Evolutionary conservation across 768 basidiomycete species (phyloP), one percentile per base, ranked within the genome.

Genomic region (Suillus sp.): DNA sequence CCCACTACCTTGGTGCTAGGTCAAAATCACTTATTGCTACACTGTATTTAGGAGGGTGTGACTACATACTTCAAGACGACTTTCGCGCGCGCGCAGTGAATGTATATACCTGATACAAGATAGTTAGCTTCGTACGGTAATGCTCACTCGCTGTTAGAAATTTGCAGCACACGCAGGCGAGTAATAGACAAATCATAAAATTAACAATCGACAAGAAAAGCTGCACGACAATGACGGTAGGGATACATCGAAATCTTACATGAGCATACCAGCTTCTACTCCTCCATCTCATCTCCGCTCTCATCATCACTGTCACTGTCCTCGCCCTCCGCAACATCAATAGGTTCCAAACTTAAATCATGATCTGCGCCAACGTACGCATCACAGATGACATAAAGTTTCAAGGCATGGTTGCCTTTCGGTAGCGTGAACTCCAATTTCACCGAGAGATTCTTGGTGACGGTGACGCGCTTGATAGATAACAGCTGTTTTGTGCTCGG

Each of bases 341-440:
- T 84, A 9, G 87, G 80, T 42, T 93, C 91, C 54, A 98, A 72
- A 53, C 85, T 83, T 72, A 98, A 89, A 71, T 95, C 95, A 70
- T 97, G 95, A 71, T 97, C 96, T 40, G 93, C 94, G 8, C 93
- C 94, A 27, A 91, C 80, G 72, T 95, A 96, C 60, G 91, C 90
- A 72, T 97, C 96, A 66, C 94, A 96, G 64, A 99, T 95, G 61
- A 96, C 89, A 69, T 91, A 96, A 42, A 98, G 75, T 77, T 93
- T 93, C 62, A 98, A 81, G 9, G 82, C 76, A 70, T 97, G 93
- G 13, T 80, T 81, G 48, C 96, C 96, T 75, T 95, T 88, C 1
- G 93, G 87, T 55, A 98, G 77, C 16, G 88, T 91, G 67, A 98
- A 91, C 74, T 98, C 94, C 48, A 99, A 86, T 71, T 95, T 95